Evolutionary conservation across 1,139 yeast species (phyloP).

Genomic region (Groenewaldozyma sp.): DNA sequence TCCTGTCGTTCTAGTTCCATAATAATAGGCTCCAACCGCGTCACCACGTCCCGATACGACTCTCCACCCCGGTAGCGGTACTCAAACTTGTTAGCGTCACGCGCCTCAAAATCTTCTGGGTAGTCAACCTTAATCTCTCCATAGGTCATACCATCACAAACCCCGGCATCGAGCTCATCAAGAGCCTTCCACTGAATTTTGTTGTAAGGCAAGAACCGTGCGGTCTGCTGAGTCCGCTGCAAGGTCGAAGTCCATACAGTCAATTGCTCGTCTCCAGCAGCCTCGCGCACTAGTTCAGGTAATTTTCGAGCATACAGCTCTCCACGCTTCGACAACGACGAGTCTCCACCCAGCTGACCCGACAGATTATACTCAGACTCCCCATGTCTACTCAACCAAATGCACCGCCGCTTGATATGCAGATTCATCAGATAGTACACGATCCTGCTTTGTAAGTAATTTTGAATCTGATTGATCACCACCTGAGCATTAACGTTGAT

Average conservation of each 20-base stretch:
- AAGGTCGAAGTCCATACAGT: conserved; percentile 97
- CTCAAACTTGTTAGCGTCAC: conserved; percentile 94
- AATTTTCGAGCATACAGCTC: conserved; percentile 73
- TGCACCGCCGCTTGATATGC: conserved; percentile 83
- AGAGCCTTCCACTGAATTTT: conserved; percentile 93
- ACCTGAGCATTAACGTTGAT: conserved; percentile 84
- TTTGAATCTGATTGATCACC: conserved; percentile 75
- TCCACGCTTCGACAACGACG: conserved; percentile 79
- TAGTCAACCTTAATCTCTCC: conserved; percentile 74
- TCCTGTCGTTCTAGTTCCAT: conserved; percentile 98
- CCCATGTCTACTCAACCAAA: conserved; percentile 93
- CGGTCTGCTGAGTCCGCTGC: conserved; percentile 87
- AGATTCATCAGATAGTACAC: conserved; percentile 94
- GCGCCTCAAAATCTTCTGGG: conserved; percentile 91
- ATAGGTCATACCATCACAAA: conserved; percentile 90
- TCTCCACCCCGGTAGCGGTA: conserved; percentile 97
- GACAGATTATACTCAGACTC: conserved; percentile 87
- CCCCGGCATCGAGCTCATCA: conserved; percentile 96
- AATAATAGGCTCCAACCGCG: conserved; percentile 88
- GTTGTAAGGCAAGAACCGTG: conserved; percentile 70
- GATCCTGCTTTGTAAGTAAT: conserved; percentile 83
- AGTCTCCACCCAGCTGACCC: conserved; percentile 95
- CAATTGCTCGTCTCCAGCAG: conserved; percentile 67
- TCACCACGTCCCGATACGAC: conserved; percentile 89
- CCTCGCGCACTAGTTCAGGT: conserved; percentile 66